Base-by-base conservation (phyloP, 768 basidiomycete genomes). In the Pleurotus djamor region DNA sequence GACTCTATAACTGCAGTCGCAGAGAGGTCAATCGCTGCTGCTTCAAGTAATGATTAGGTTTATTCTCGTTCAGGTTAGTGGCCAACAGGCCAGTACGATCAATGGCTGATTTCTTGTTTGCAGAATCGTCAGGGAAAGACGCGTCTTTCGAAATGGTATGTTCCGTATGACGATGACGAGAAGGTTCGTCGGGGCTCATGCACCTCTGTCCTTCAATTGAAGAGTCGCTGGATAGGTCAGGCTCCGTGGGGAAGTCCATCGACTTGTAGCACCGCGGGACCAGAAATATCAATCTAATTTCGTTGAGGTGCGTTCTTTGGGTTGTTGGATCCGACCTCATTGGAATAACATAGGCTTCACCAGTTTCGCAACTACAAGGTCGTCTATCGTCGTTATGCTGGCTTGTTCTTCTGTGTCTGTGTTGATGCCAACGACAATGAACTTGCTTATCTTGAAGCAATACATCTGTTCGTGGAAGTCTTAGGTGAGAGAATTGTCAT, bases 211-310 rank as follows among this genome's bases (percentile, higher is more conserved):
- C 48, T 43, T 28, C 34, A 32, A 33, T 43, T 56, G 21, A 56
- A 44, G 38, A 21, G n/a, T 17, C 41, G 7, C 28, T 49, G 34
- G 58, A 2, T 66, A 96, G 94, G 92, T 96, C 60, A 86, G 96
- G 56, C 81, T 98, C 60, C 85, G 96, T 16, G 96, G 97, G 3
- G 97, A 99, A 72, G 96, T 99, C 0, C 97, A 99, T 71, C 82
- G 97, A 37, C 74, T 98, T 62, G 93, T 99, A 9, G 97, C 97
- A 0, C 95, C 97, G 14, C 78, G 97, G 62, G 97, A 99, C 73
- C 95, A 98, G 78, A 98, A 98, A 75, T 97, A 98, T 65, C 97
- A 98, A 73, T 96, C 94, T 21, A 99, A 99, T 71, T 98, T 98
- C 66, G 97, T 98, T 36, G 97, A 99, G 85, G 96, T 96, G 57